Conservation (phyloP, 768 basidiomycete genomes). For the Dentipellis fragilis region DNA sequence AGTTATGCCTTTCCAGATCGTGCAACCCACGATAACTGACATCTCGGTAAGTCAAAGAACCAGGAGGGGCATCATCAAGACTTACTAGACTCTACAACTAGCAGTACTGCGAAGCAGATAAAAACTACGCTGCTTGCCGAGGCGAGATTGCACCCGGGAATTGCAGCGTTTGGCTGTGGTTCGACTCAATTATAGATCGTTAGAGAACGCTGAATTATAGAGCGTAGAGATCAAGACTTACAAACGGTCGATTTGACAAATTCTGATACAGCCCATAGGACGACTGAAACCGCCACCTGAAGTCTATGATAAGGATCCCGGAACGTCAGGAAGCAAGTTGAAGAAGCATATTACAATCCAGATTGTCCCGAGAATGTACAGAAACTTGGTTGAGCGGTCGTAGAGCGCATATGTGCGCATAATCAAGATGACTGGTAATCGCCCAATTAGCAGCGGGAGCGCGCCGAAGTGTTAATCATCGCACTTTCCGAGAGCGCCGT, state of each 20-base stretch:
- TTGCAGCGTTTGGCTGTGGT: conserved; percentile 9
- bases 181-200: not conserved
- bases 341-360: not conserved
- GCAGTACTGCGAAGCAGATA: not conserved
- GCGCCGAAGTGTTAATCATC: too few species aligned
- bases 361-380: not conserved
- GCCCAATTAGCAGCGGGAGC: not conserved
- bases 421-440: not conserved
- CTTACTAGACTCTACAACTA: not conserved
- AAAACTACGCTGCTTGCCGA: not conserved
- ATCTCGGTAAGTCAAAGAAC: not conserved
- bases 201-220: not conserved
- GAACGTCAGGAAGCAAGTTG: not conserved
- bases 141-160: not conserved
- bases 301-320: not conserved
- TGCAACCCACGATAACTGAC: not conserved
- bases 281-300: not conserved
- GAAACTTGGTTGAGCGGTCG: not conserved
- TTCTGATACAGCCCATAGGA: not conserved
- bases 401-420: not conserved
- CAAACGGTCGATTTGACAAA: not conserved
- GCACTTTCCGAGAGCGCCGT: too few species aligned
- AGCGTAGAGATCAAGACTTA: not conserved
- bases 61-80: not conserved
- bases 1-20: not conserved